phyloP scores from a whole-genome alignment of 768 basidiomycete genomes.

The Sarcodon sp. region DNA sequence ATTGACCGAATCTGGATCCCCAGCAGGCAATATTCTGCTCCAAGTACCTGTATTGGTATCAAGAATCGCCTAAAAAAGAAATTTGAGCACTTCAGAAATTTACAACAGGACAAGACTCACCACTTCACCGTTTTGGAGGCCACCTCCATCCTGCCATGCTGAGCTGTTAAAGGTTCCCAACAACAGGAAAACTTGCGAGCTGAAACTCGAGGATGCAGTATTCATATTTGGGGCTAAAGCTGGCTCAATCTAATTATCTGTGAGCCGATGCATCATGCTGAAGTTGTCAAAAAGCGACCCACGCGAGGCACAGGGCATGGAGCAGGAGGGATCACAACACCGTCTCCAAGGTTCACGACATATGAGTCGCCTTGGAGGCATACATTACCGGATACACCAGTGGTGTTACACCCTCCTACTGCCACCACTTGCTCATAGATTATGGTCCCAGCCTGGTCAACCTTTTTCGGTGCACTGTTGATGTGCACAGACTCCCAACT shows the following conservation, averaged over 20 bases:
- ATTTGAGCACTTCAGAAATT: neutral
- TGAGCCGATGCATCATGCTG: slow-evolving; percentile 45
- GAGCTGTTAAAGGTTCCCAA: slow-evolving; percentile 55
- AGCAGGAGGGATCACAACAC: slow-evolving; percentile 24
- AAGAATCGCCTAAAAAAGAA: slow-evolving; percentile 1
- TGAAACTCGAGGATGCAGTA: slow-evolving; percentile 37
- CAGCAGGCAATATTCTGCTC: slow-evolving; percentile 64
- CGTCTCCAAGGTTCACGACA: slow-evolving; percentile 32
- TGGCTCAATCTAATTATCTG: slow-evolving; percentile 30
- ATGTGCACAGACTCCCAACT: slow-evolving; percentile 36
- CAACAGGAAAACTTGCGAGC: slow-evolving; percentile 53
- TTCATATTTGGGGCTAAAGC: slow-evolving; percentile 51
- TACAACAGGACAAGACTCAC: slow-evolving; percentile 22
- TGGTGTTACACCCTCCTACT: slow-evolving; percentile 45
- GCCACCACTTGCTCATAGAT: slow-evolving; percentile 32
- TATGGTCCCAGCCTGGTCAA: slow-evolving; percentile 47
- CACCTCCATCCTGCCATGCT: slow-evolving; percentile 54
- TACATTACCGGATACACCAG: slow-evolving; percentile 20
- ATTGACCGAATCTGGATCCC: slow-evolving; percentile 46
- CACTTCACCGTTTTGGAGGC: slow-evolving; percentile 58
- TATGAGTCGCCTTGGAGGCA: slow-evolving; percentile 54
- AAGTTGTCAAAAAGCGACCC: slow-evolving; percentile 16
- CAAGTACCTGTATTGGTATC: slow-evolving; percentile 37
- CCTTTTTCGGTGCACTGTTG: slow-evolving; percentile 23
- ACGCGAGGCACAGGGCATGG: slow-evolving; percentile 54